Evolutionary conservation across 2,329 filamentous ascomycete genomes (phyloP).

Genomic region (Whalleya microplaca): DNA sequence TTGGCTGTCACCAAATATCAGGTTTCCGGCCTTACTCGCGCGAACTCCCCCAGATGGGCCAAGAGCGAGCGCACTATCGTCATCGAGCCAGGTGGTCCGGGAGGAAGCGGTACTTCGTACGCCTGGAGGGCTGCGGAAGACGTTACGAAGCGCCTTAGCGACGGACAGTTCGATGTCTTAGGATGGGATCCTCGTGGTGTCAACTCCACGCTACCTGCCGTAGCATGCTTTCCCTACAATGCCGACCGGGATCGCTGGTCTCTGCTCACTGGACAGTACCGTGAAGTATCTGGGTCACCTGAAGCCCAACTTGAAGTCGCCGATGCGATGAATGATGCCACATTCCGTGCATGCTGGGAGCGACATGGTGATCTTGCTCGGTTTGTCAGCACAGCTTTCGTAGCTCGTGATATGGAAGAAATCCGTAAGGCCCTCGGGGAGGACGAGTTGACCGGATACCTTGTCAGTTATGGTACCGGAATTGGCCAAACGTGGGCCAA

Average conservation of each 20-base stretch:
- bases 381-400: slow-evolving; percentile 51
- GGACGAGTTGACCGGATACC: slow-evolving; percentile 51
- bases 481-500: slow-evolving; percentile 56
- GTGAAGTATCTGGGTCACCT: slow-evolving; percentile 40
- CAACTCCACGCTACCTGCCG: slow-evolving; percentile 49
- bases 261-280: slow-evolving; percentile 44
- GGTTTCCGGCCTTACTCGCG: slow-evolving; percentile 47
- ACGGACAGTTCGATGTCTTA: slow-evolving; percentile 49
- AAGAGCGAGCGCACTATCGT: slow-evolving; percentile 53
- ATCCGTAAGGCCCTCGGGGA: slow-evolving; percentile 51
- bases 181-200: slow-evolving; percentile 61
- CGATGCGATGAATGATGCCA: slow-evolving; percentile 52
- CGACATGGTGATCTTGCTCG: slow-evolving; percentile 49
- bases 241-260: slow-evolving; percentile 52
- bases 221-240: slow-evolving; percentile 51
- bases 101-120: slow-evolving; percentile 50
- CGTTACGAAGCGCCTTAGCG: slow-evolving; percentile 46
- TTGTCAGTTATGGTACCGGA: slow-evolving; percentile 56
- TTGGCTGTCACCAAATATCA: slow-evolving; percentile 55
- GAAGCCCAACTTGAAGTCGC: slow-evolving; percentile 45
- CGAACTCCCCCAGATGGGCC: slow-evolving; percentile 28
- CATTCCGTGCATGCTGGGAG: slow-evolving; percentile 48
- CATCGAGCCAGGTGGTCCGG: slow-evolving; percentile 55
- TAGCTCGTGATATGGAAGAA: slow-evolving; percentile 53
- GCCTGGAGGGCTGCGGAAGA: slow-evolving; percentile 44